Percentiles rank a stretch among this genome's conserved stretches.
These are phyloP conservation scores for Neurospora sp. DNA, from an alignment of 495 filamentous ascomycete genomes.

Conservation along the genomic window DNA sequence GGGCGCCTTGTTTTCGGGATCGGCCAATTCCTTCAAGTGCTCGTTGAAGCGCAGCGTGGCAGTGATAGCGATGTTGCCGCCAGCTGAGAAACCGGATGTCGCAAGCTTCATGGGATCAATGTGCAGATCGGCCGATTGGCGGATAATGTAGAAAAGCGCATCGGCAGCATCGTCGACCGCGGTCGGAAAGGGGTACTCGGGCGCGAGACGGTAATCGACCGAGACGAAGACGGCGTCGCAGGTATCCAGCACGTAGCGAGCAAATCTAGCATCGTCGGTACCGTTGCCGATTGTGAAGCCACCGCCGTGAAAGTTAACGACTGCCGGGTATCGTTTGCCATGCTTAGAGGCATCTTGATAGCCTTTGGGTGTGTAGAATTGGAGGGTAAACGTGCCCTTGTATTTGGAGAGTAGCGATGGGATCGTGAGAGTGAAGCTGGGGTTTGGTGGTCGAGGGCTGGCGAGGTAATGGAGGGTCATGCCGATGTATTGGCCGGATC, in stretches of 20 bases:
- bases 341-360: slow-evolving; percentile 48
- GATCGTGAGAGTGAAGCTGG: slow-evolving; percentile 56
- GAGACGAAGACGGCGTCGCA: slow-evolving; percentile 53
- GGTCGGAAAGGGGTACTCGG: slow-evolving; percentile 67
- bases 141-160: slow-evolving; percentile 54
- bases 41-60: slow-evolving; percentile 57
- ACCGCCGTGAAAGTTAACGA: slow-evolving; percentile 71
- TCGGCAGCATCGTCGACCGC: slow-evolving; percentile 69
- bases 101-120: slow-evolving; percentile 44
- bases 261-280: slow-evolving; percentile 66
- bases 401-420: slow-evolving; percentile 46
- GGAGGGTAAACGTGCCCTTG: slow-evolving; percentile 50
- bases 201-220: slow-evolving; percentile 69
- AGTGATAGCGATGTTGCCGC: slow-evolving; percentile 77
- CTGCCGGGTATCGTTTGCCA: slow-evolving; percentile 45
- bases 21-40: slow-evolving; percentile 13
- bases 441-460: slow-evolving; percentile 53
- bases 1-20: background rate
- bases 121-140: slow-evolving; percentile 42
- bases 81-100: slow-evolving; percentile 77
- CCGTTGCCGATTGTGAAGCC: slow-evolving; percentile 65
- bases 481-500: slow-evolving; percentile 66
- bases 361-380: slow-evolving; percentile 68
- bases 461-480: slow-evolving; percentile 68
- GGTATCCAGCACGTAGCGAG: slow-evolving; percentile 37